These are phyloP conservation scores for Plasmodium inui DNA, from an alignment of 169 alveolate species.

Conservation along the genomic window DNA sequence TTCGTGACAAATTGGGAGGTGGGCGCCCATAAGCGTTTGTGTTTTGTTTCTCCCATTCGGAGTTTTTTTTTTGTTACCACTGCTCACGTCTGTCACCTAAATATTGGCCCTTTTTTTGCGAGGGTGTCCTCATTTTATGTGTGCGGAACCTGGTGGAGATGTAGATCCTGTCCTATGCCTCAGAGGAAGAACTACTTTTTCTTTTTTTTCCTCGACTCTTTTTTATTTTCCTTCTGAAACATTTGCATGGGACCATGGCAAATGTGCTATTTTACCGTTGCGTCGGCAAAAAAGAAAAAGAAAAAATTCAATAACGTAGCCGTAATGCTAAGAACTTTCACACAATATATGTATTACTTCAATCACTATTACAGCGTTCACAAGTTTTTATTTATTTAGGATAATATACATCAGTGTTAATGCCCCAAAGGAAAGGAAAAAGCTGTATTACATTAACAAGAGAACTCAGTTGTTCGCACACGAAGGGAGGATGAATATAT, in stretches of 20 bases:
- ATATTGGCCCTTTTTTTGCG: neutral
- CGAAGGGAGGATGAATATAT: neutral
- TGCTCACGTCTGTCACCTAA: neutral
- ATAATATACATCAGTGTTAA: neutral
- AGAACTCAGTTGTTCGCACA: neutral
- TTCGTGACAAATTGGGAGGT: conserved; percentile 18
- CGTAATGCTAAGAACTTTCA: neutral
- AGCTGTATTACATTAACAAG: neutral
- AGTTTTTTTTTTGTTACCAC: neutral
- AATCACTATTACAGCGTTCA: neutral
- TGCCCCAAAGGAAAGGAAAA: neutral
- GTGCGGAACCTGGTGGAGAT: neutral
- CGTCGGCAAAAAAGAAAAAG: neutral
- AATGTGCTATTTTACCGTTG: neutral
- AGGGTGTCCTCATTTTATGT: neutral
- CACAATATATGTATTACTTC: neutral
- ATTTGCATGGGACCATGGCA: neutral
- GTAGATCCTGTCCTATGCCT: neutral
- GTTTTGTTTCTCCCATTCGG: conserved; percentile 10
- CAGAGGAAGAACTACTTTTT: neutral
- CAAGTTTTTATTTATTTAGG: neutral
- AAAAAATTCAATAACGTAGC: neutral
- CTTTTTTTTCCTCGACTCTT: neutral
- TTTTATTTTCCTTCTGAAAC: neutral
- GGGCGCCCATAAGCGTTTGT: neutral